A percentile compares a stretch with the other conserved stretches of the same genome.
These are phyloP conservation scores for Cystobasidium tubakii DNA, from an alignment of 768 basidiomycete genomes.

Conservation along the genomic window DNA sequence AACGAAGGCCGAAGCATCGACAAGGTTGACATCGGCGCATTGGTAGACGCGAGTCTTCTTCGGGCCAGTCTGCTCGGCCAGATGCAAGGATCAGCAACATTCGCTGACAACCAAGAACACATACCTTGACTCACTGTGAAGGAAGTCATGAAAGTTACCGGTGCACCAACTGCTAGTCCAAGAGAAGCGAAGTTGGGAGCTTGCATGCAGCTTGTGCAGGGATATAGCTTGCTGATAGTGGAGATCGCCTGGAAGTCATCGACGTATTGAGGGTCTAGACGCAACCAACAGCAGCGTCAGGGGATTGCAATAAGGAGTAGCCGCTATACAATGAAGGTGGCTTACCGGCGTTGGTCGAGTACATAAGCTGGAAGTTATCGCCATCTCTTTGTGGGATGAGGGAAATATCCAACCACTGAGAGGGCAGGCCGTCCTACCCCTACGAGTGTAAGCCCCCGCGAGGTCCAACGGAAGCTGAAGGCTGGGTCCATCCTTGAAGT, in stretches of 20 bases:
- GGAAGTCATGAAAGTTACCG: neutral
- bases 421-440: slow-evolving; percentile 7
- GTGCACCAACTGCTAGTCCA: slow-evolving; percentile 39
- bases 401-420: slow-evolving; percentile 42
- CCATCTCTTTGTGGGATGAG: slow-evolving; percentile 38
- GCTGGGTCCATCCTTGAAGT: neutral
- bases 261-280: slow-evolving; percentile 23
- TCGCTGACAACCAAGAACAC: too few species aligned
- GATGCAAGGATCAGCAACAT: too few species aligned
- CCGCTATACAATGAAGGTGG: neutral
- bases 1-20: slow-evolving; percentile 34
- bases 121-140: slow-evolving; percentile 1
- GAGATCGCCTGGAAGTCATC: slow-evolving; percentile 42
- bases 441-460: neutral
- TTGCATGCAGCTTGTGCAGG: slow-evolving; percentile 42
- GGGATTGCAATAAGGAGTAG: neutral
- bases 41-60: slow-evolving; percentile 35
- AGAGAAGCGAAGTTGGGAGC: slow-evolving; percentile 43
- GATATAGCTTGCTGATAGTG: slow-evolving; percentile 38
- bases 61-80: slow-evolving; percentile 11
- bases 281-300: neutral
- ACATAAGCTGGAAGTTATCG: slow-evolving; percentile 41
- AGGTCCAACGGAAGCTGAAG: neutral
- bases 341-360: slow-evolving; percentile 37
- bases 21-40: slow-evolving; percentile 45